Base-by-base conservation (phyloP, 257 asterid genomes). In the Nicotiana obtusifolia region DNA sequence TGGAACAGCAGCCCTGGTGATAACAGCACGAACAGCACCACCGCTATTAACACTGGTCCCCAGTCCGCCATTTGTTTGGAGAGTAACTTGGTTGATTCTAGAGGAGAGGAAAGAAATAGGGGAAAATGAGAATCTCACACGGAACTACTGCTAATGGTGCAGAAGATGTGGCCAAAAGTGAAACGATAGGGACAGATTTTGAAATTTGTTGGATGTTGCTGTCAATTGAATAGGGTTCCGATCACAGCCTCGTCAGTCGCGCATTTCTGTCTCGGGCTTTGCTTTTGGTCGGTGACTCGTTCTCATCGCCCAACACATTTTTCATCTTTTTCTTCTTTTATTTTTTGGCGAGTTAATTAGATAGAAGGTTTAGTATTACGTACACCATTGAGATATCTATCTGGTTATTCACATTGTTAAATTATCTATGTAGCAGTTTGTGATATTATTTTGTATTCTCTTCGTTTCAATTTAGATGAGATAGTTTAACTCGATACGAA, bases 41-140 rank as follows among this genome's bases (percentile, higher is more conserved):
- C 79, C 15, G 79, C 79, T 73, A 73, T 73, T 28, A 73, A 47
- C 59, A 73, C 79, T 2, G 79, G 79, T 73, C 79, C 79, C 79
- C 79, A 73, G 47, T 73, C 79, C 7, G 79, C 79, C 79, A 73
- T 73, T 47, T 1, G 8, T 41, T 41, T 9, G 17, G 76, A 37
- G 11, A 35, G 10, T 2, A 35, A n/a, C 8, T 37, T 41, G 60
- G 35, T 47, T 22, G 22, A 73, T 73, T 15, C 14, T 28, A 20
- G 57, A 41, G 76, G 16, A 69, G 33, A 28, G 44, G 10, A 6
- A 68, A 19, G 16, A 11, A 69, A 69, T 37, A 2, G 28, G 6
- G 20, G 60, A 5, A 54, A 53, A 57, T 57, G 54, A 13, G 31
- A 71, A 15, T 41, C 7, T 3, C 59, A 44, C 35, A 10, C 26